phyloP scores from a whole-genome alignment of 306 rosid genomes.

The Ormosia semicastrata region DNA sequence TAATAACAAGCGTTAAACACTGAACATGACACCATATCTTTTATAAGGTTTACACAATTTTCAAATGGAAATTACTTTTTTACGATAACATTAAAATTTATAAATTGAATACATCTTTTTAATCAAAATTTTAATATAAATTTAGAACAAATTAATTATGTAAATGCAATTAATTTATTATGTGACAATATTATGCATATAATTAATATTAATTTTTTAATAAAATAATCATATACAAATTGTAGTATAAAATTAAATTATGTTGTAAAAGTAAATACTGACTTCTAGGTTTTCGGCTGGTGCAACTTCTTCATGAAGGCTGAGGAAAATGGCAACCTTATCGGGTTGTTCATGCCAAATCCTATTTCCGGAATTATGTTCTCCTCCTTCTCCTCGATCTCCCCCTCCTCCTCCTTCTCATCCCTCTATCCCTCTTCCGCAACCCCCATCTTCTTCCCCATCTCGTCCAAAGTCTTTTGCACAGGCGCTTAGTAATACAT shows the following conservation, averaged over 20 bases:
- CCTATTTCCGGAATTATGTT: no score
- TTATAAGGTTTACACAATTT: neutral
- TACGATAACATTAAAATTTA: neutral
- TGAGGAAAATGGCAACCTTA: no score
- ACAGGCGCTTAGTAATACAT: no score
- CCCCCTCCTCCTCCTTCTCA: no score
- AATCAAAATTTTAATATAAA: neutral
- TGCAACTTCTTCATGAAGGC: no score
- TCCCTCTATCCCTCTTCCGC: no score
- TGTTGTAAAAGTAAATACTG: no score
- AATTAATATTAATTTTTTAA: neutral
- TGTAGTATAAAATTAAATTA: neutral
- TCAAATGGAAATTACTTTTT: neutral
- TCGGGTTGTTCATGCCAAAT: no score
- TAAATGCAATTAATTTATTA: neutral
- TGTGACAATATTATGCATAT: neutral
- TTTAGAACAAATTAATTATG: neutral
- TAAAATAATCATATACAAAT: neutral
- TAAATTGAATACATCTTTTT: neutral
- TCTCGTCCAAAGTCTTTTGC: no score
- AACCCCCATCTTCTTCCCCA: no score
- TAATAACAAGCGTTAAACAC: neutral
- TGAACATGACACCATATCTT: neutral
- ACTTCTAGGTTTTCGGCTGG: no score
- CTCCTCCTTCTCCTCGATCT: no score